Conservation (phyloP, 805 yeast genomes). For the Yarrowia sp. region DNA sequence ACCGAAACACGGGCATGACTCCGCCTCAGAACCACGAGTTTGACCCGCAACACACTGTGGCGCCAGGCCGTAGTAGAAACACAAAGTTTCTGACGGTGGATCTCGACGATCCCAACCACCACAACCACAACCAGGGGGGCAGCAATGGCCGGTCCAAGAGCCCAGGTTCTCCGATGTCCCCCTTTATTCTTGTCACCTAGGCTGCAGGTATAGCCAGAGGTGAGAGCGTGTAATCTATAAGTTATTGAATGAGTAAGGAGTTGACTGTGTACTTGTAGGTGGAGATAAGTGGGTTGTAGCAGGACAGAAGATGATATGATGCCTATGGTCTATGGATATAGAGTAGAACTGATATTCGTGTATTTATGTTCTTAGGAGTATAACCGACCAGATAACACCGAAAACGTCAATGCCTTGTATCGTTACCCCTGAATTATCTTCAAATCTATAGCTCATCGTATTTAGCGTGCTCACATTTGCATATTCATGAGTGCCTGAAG, state of each 20-base stretch:
- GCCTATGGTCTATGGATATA: too few species aligned
- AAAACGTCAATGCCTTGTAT: too few species aligned
- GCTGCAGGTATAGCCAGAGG: conserved; percentile 4
- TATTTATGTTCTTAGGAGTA: too few species aligned
- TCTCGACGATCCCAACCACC: conserved; percentile 9
- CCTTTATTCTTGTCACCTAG: conserved; percentile 26
- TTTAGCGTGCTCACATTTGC: too few species aligned
- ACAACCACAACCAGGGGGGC: background rate
- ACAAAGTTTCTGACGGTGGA: conserved; percentile 20
- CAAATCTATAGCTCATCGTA: too few species aligned
- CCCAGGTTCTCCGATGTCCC: conserved; percentile 20
- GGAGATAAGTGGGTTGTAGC: background rate
- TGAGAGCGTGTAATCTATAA: conserved; percentile 15
- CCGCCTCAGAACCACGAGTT: conserved; percentile 22
- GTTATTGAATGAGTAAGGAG: conserved; percentile 12
- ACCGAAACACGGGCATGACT: background rate
- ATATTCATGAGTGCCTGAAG: too few species aligned
- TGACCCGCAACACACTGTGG: conserved; percentile 4
- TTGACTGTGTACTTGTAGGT: background rate
- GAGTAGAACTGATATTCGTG: too few species aligned
- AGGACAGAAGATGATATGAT: too few species aligned
- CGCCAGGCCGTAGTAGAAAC: background rate
- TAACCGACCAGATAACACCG: too few species aligned
- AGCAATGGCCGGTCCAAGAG: conserved; percentile 21
- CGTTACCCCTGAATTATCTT: too few species aligned